Evolutionary conservation across 2,329 filamentous ascomycete genomes (phyloP), one percentile per base, ranked within the genome.

Genomic region (Curvularia spicifera): DNA sequence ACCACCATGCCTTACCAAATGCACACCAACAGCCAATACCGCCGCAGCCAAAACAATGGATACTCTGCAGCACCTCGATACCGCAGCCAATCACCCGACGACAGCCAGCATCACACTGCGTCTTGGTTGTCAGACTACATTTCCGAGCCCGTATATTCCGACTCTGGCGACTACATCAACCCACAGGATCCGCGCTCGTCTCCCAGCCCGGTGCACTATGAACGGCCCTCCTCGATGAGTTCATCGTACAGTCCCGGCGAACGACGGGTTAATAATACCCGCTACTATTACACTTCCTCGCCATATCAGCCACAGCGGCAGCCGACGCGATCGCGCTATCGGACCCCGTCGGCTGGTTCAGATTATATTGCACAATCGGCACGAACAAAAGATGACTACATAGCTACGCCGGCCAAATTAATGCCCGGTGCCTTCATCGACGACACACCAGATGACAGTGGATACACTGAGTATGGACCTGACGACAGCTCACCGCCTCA

Each of bases 101-200:
- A 51, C 18, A 20, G 20, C 45, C 35, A 55, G 26, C 39, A 51
- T 20, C 45, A 53, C 28, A 33, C 50, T 37, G 49, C 40, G 43
- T 50, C 43, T 22, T 47, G 44, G 28, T 20, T 20, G 31, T 50
- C 62, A 33, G 55, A 60, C 28, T 52, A 60, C 46, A 57, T 51
- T 24, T 44, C 54, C 13, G 44, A 52, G 24, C 60, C 53, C n/a
- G 43, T 39, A 1, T 18, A 39, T 18, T 49, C 53, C 13, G 29
- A 42, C 47, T 52, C 50, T 10, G 58, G 56, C 46, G 55, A 61
- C 47, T 57, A 59, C 44, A 48, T 43, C 52, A 52, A 37, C 40
- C 35, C 42, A 8, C 51, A 49, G 9, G 20, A 40, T 20, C 37
- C 40, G 4, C 29, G 31, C 13, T 42, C 43, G 43, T 15, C 43